These are phyloP conservation scores for Naegleria gruberi DNA, from an alignment of 208 protist species.

Conservation along the genomic window DNA sequence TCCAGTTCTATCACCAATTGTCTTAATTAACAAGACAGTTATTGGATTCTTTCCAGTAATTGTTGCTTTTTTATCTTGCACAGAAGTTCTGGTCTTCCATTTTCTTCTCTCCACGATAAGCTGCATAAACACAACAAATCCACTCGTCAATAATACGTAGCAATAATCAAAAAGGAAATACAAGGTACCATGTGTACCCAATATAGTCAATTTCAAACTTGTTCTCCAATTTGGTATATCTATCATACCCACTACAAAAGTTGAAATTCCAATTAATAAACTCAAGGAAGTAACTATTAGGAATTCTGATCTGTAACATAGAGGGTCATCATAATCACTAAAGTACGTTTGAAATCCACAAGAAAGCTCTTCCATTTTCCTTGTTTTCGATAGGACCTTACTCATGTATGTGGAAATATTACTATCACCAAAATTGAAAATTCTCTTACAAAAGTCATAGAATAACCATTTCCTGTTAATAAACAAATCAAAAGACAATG, in stretches of 20 bases:
- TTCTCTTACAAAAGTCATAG: not conserved
- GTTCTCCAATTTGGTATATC: not conserved
- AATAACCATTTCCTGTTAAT: not conserved
- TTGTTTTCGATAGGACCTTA: not conserved
- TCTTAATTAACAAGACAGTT: not conserved
- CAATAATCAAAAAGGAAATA: not conserved
- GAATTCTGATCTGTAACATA: not conserved
- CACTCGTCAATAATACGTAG: not conserved
- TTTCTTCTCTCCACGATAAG: not conserved
- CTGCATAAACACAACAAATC: not conserved
- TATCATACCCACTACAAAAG: not conserved
- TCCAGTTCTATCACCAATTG: not conserved
- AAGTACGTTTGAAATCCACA: not conserved
- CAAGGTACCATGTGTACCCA: not conserved
- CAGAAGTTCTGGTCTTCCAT: not conserved
- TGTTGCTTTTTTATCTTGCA: too few species aligned
- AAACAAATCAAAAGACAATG: not conserved
- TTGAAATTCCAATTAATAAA: not conserved
- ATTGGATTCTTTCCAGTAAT: not conserved
- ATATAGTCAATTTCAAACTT: not conserved
- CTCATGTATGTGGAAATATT: not conserved
- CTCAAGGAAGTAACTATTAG: not conserved
- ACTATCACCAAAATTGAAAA: not conserved
- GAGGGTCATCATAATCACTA: not conserved
- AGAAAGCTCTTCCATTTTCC: not conserved